Evolutionary conservation across 495 filamentous ascomycete species (phyloP), one percentile per base, ranked within the genome.

Genomic region (Hypoxylon trugodes): DNA sequence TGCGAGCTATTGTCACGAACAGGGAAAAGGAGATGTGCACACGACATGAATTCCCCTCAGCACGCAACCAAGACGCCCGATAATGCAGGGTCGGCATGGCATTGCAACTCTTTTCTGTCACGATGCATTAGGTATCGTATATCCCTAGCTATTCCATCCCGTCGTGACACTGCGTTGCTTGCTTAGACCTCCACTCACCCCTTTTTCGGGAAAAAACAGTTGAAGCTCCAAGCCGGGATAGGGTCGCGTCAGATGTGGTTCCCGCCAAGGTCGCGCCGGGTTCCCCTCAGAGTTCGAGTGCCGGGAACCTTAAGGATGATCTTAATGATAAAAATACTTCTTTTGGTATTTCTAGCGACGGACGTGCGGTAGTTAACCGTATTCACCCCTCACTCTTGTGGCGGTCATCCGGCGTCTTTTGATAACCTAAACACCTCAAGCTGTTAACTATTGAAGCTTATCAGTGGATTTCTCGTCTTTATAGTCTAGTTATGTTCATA

Each of bases 271-370:
- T 51, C 37, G 12, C 30, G 32, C 59, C 43, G 32, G 60, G 45
- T 58, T 53, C 53, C 53, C 53, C 47, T 48, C 50, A 61, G 37
- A 13, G 9, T 55, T 51, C 16, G 30, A 38, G n/a, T 65, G 56
- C 48, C 43, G 56, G 55, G 37, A 60, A 56, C 49, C 26, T 66
- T 50, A 50, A 60, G n/a, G 56, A 56, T 36, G 63, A 66, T 57
- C 38, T 35, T 48, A 28, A 32, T 41, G 50, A 25, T 10, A 46
- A 37, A 42, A 40, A 35, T 37, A 43, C 51, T 5, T 28, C 19
- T 19, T 36, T 24, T 28, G 30, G 28, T 28, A 36, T 26, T 9
- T 9, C 38, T 42, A 47, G 43, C 35, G 43, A 59, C 38, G 18
- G 56, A 2, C 7, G 37, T 30, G 28, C 56, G 38, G 56, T 45